These are phyloP conservation scores for Starmerella stellata DNA, from an alignment of 805 yeast genomes.

Conservation along the genomic window DNA sequence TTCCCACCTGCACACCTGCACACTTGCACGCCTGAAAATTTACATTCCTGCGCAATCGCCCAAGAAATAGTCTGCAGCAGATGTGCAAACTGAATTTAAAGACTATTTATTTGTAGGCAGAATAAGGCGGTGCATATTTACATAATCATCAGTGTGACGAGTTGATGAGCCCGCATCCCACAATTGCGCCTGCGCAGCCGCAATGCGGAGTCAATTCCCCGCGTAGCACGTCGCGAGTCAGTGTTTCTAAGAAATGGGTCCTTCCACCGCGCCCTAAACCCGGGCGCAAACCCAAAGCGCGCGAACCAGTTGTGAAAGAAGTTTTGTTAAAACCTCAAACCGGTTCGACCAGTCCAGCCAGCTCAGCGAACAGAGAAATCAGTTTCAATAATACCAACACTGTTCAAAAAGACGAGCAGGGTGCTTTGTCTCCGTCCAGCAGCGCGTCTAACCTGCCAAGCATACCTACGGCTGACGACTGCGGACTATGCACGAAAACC, in stretches of 20 bases:
- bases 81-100: too few relatives aligned
- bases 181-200: background rate
- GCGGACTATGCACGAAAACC: slow-evolving; percentile 22
- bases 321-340: background rate
- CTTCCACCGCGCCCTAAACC: slow-evolving; percentile 72
- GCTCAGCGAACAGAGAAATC: background rate
- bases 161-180: background rate
- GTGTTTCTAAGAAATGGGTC: slow-evolving; percentile 64
- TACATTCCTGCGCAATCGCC: too few relatives aligned
- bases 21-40: too few relatives aligned
- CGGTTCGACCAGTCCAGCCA: background rate
- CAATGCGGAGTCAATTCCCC: background rate
- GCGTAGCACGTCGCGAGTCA: slow-evolving; percentile 12
- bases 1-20: too few relatives aligned
- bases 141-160: too few relatives aligned
- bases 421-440: background rate
- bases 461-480: slow-evolving; percentile 9
- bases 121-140: too few relatives aligned
- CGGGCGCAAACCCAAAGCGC: slow-evolving; percentile 68
- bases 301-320: slow-evolving; percentile 32
- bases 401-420: background rate
- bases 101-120: too few relatives aligned
- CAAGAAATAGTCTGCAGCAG: too few relatives aligned
- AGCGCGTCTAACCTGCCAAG: background rate
- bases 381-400: too few relatives aligned